A percentile compares a stretch with the other conserved stretches of the same genome.
Evolutionary conservation across 192 early-diverging fungal genomes (phyloP).

Genomic region (Backusella tarrabulga): DNA sequence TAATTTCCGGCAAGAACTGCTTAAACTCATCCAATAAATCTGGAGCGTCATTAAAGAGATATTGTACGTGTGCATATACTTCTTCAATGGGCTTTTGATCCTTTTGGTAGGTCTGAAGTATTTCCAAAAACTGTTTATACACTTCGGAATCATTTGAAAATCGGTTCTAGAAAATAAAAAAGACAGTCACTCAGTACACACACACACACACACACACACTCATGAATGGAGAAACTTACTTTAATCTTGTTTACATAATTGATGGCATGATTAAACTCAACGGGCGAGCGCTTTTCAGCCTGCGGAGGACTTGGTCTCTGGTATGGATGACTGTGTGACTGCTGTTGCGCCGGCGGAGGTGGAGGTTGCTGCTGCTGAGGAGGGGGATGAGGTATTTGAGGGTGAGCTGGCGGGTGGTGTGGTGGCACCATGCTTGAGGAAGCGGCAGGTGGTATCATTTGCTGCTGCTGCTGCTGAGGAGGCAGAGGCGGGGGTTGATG

Average conservation of each 20-base stretch:
- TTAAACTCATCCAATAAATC: conserved; percentile 98
- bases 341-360: conserved; percentile 7
- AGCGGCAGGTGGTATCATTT: not conserved
- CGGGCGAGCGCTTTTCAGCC: conserved; percentile 61
- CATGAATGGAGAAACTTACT: conserved; percentile 37
- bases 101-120: conserved; percentile 96
- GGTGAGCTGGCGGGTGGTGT: conserved; percentile 10
- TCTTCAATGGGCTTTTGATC: conserved; percentile 96
- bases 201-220: not conserved
- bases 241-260: conserved; percentile 99
- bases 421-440: not conserved
- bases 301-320: conserved; percentile 31
- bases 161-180: conserved; percentile 63
- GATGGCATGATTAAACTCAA: conserved; percentile 98
- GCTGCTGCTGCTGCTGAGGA: conserved; percentile 6
- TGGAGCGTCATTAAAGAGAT: conserved; percentile 79
- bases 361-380: conserved; percentile 22
- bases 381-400: not conserved
- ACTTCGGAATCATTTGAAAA: conserved; percentile 91
- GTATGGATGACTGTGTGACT: conserved; percentile 2
- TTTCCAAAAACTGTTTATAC: conserved; percentile 97
- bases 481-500: not conserved
- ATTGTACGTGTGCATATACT: conserved; percentile 92
- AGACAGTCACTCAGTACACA: not conserved
- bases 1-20: conserved; percentile 93